phyloP scores from a whole-genome alignment of 1,284 basidiomycete genomes.

The Schizophyllum amplum region DNA sequence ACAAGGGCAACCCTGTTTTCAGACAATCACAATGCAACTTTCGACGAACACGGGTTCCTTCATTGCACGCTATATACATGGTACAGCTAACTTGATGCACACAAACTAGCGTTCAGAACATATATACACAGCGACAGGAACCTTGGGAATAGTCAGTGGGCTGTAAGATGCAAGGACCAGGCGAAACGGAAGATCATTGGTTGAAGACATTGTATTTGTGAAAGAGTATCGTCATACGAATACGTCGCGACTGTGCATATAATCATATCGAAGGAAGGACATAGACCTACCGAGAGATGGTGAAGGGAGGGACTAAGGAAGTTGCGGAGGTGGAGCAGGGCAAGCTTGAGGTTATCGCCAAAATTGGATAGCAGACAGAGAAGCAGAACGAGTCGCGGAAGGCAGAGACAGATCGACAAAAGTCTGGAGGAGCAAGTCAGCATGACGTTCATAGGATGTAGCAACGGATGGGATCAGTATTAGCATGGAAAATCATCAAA shows the following conservation, averaged over 20 bases:
- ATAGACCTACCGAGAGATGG: neutral
- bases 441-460: constrained; percentile 3
- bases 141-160: neutral
- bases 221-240: constrained; percentile 2
- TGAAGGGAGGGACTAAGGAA: neutral
- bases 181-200: constrained; percentile 23
- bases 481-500: constrained; percentile 79
- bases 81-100: no score
- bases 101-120: no score
- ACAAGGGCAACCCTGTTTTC: no score
- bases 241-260: neutral
- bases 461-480: constrained; percentile 49
- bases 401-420: no score
- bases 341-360: neutral
- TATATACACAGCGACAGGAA: no score
- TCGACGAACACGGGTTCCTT: no score
- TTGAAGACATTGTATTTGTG: constrained; percentile 31
- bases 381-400: no score
- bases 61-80: no score
- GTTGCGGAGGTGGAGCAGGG: neutral
- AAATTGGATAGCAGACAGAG: no score
- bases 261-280: neutral
- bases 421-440: constrained; percentile 7
- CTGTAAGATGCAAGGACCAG: neutral
- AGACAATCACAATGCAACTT: no score